Base-by-base conservation (phyloP, 495 filamentous ascomycete genomes). In the Penicillium subrubescens region DNA sequence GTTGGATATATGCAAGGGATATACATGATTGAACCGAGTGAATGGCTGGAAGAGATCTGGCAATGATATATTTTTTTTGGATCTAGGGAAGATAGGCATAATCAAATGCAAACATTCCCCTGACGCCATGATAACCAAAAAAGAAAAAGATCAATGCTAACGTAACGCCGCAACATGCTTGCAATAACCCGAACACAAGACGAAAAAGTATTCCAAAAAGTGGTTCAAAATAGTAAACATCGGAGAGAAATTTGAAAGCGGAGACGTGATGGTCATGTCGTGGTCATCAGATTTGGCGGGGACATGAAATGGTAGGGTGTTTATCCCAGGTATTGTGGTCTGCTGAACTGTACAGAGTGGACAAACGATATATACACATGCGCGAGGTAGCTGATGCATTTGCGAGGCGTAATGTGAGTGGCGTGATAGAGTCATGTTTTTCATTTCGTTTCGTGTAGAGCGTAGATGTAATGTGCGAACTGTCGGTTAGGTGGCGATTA, bases 401-500 rank as follows among this genome's bases (percentile, higher is more conserved):
- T 17, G 10, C 15, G 43, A 51, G 15, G 48, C 23, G 25, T 31
- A n/a, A 3, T 27, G 23, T 8, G 10, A 17, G 25, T 25, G 21
- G 21, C 44, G 10, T 48, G 11, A 53, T 27, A 12, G 11, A 8
- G 48, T 21, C 29, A 35, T 21, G 27, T 33, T 11, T 33, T 11
- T 56, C 19, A 1, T 57, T 39, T 58, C 39, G 19, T 58, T 58
- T 56, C 34, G n/a, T 29, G 19, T 55, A 39, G 33, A 23, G 19
- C 15, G 53, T 37, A 19, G n/a, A 19, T 5, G 53, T 8, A 1
- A 37, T 35, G 2, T 23, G 51, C 7, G 11, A 33, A 62, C 46
- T 44, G 64, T 66, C 29, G 56, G 19, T 54, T 15, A 11, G 39
- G 46, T 27, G 12, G 15, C 57, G 27, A 35, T 77, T 59, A 81